Evolutionary conservation across 2,329 filamentous ascomycete genomes (phyloP).

Genomic region (Aureobasidium subglaciale): DNA sequence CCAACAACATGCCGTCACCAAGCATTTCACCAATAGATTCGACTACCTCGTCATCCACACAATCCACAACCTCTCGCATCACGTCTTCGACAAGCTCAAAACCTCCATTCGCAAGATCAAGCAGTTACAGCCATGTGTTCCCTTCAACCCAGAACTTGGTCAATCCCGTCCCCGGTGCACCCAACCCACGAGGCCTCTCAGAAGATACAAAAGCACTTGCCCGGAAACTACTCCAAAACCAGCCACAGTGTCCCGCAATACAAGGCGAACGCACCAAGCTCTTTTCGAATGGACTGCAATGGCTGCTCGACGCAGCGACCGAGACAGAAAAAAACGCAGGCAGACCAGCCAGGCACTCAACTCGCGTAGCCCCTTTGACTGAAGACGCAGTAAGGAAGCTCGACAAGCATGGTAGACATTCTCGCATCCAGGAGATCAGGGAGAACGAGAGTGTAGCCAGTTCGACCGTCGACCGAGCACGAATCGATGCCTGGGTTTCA

Average conservation of each 20-base stretch:
- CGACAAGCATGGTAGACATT: not conserved
- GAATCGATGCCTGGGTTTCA: not conserved
- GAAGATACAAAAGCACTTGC: not conserved
- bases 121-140: not conserved
- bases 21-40: slow-evolving; percentile 5
- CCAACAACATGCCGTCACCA: not conserved
- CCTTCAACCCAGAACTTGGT: not conserved
- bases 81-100: not conserved
- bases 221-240: not conserved
- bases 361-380: not conserved
- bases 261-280: not conserved
- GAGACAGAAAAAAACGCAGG: not conserved
- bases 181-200: not conserved
- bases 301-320: not conserved
- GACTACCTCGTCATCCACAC: not conserved
- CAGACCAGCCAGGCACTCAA: not conserved
- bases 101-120: not conserved
- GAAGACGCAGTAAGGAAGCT: slow-evolving; percentile 1
- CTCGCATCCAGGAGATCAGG: not conserved
- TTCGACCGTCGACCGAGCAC: not conserved
- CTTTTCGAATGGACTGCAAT: slow-evolving; percentile 3
- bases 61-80: not conserved
- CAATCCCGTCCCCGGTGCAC: not conserved
- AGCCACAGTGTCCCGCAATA: not conserved
- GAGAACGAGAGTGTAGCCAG: not conserved